Percentiles rank a stretch among this genome's conserved stretches.
These are phyloP conservation scores for Backusella liffmaniae DNA, from an alignment of 192 early-diverging fungal species.

Conservation along the genomic window DNA sequence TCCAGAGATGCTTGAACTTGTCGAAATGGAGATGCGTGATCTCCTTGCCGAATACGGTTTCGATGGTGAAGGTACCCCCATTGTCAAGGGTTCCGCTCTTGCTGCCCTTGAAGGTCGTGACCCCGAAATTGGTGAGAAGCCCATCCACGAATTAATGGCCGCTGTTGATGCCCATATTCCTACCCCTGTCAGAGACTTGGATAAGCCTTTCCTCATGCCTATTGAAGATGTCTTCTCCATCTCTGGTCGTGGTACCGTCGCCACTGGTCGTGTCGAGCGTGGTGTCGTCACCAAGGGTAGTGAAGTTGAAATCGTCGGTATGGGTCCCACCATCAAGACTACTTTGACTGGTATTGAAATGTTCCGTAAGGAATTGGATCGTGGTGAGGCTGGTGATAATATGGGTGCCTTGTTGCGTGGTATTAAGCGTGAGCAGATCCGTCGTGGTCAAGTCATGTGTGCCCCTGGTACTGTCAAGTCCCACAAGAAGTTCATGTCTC, in stretches of 20 bases:
- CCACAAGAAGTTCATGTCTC: conserved; percentile 92
- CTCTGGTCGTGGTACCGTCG: conserved; percentile 95
- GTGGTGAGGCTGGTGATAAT: conserved; percentile 97
- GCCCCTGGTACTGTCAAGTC: conserved; percentile 92
- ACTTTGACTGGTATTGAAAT: conserved; percentile 98
- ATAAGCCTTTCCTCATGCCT: conserved; percentile 99
- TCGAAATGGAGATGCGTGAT: conserved; percentile 99
- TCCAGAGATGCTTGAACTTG: conserved; percentile 95
- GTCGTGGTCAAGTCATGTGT: conserved; percentile 91
- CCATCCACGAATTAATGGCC: conserved; percentile 89
- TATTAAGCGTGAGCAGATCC: conserved; percentile 95
- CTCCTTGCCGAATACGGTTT: conserved; percentile 88
- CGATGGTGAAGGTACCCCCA: conserved; percentile 87
- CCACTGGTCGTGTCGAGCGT: conserved; percentile 93
- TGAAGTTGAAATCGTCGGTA: conserved; percentile 97
- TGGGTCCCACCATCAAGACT: conserved; percentile 86
- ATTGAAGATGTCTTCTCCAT: conserved; percentile 99
- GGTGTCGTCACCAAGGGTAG: conserved; percentile 90
- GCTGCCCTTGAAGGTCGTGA: conserved; percentile 92
- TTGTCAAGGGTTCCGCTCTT: conserved; percentile 91
- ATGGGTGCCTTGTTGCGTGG: conserved; percentile 96
- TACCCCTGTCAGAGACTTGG: conserved; percentile 87
- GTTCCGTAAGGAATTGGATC: conserved; percentile 99
- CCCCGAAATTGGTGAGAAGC: conserved; percentile 87
- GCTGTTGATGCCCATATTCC: conserved; percentile 93